These are phyloP conservation scores for Saprolegnia diclina DNA, from an alignment of 352 stramenopile species.

Conservation along the genomic window DNA sequence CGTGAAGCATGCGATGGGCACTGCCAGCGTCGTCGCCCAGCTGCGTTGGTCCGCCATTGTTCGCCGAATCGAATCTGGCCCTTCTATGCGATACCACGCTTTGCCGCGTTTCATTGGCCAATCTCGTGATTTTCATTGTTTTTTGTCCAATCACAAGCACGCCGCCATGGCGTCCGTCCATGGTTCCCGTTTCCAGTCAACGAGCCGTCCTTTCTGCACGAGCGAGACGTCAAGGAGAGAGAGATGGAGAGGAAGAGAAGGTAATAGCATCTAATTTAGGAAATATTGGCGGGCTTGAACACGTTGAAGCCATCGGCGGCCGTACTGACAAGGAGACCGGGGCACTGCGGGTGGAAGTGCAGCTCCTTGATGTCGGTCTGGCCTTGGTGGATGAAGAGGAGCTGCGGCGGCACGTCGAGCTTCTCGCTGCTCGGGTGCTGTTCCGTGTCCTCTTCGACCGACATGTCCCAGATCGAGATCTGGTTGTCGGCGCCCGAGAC, in stretches of 20 bases:
- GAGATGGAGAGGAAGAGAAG: background rate
- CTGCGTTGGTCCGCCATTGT: background rate
- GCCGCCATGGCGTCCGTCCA: too few species aligned
- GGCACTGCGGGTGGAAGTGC: conserved; percentile 98
- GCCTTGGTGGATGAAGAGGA: conserved; percentile 99
- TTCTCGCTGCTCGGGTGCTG: conserved; percentile 46
- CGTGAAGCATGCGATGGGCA: conserved; percentile 20
- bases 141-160: conserved; percentile 8
- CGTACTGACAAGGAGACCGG: conserved; percentile 95
- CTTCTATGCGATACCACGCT: background rate
- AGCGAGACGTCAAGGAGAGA: too few species aligned
- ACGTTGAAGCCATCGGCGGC: conserved; percentile 96
- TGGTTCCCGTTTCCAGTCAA: too few species aligned
- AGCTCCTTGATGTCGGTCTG: conserved; percentile 98
- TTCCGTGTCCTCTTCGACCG: conserved; percentile 96
- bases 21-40: background rate
- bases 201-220: too few species aligned
- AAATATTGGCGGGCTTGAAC: conserved; percentile 96
- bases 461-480: conserved; percentile 98
- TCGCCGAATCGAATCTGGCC: background rate
- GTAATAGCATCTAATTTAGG: conserved; percentile 38
- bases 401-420: conserved; percentile 93
- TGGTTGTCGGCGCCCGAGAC: conserved; percentile 94
- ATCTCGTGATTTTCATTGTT: background rate
- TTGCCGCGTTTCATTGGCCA: background rate